These are phyloP conservation scores for Boletellus deceptivus DNA, from an alignment of 1,284 basidiomycete species.

Conservation along the genomic window DNA sequence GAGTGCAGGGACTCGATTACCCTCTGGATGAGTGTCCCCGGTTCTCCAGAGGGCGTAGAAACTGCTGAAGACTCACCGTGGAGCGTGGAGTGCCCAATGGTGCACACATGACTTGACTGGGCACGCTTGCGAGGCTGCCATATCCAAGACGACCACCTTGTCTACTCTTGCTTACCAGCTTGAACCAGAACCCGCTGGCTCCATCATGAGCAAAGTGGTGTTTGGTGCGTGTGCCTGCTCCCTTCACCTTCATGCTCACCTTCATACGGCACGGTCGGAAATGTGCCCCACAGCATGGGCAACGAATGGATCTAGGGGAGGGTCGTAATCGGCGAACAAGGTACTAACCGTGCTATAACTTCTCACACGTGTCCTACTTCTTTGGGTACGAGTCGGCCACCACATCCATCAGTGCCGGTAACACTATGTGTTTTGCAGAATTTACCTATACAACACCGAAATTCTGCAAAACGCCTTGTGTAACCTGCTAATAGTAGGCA, in stretches of 20 bases:
- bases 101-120: neutral
- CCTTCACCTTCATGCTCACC: neutral
- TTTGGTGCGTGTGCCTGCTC: conserved; percentile 28
- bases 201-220: conserved; percentile 33
- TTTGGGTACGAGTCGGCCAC: no score
- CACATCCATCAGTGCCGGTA: no score
- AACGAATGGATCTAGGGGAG: no score
- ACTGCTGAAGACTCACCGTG: neutral
- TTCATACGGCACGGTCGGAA: conserved; percentile 57
- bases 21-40: no score
- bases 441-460: no score
- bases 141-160: neutral
- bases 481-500: no score
- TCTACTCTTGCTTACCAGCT: neutral
- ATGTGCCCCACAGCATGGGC: conserved; percentile 84
- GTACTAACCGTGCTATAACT: no score
- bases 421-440: no score
- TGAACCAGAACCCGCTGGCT: neutral
- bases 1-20: no score
- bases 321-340: no score
- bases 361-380: no score
- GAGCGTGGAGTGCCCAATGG: neutral
- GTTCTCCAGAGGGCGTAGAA: neutral
- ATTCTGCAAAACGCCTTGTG: no score
- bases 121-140: neutral